Base-by-base conservation (phyloP, 768 basidiomycete species). In the Sarcomyxa edulis region DNA sequence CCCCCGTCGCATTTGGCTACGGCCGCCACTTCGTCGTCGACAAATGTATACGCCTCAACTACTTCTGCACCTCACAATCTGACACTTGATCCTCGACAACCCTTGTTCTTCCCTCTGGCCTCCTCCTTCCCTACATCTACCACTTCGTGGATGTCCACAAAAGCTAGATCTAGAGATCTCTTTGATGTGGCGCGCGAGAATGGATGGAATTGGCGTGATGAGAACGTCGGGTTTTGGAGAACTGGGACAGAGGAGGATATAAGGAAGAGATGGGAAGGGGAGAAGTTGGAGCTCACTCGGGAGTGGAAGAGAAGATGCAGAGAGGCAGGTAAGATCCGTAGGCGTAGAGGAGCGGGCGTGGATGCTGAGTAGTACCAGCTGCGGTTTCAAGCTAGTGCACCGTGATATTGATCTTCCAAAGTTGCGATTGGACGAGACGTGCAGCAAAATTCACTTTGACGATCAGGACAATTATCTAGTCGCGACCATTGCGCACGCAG, bases 281-380 rank as follows among this genome's bases (percentile, higher is more conserved):
- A 66, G 32, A 83, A 80, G 50, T 69, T 66, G 0, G 74, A 78
- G 37, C 56, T 90, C 56, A 90, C 88, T 37, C 66, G 59, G 44
- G 83, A 76, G 34, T 90, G 88, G 87, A 88, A 86, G 62, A 75
- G 76, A 51, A 60, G 84, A 32, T 79, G 77, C 59, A 73, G 80
- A 42, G 88, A 90, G 51, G 88, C 85, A 10, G 72, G 75, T 32
- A 87, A 87, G 59, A 65, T 74, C 18, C 71, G 68, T 46, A 61
- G 73, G 47, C 62, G 81, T 43, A 71, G 68, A 4, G 71, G 62
- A 8, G 66, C 49, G 2, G 64, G 51, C 9, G 62, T 48, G 5
- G 62, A 55, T 33, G 49, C 30, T 16, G 52, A 50, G 29, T 48
- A n/a, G n/a, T n/a, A n/a, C n/a, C n/a, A n/a, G n/a, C n/a, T n/a